Percentiles rank a stretch among this genome's conserved stretches.
These are phyloP conservation scores for Ailanthus altissimus DNA, from an alignment of 345 rosid species.

Conservation along the genomic window DNA sequence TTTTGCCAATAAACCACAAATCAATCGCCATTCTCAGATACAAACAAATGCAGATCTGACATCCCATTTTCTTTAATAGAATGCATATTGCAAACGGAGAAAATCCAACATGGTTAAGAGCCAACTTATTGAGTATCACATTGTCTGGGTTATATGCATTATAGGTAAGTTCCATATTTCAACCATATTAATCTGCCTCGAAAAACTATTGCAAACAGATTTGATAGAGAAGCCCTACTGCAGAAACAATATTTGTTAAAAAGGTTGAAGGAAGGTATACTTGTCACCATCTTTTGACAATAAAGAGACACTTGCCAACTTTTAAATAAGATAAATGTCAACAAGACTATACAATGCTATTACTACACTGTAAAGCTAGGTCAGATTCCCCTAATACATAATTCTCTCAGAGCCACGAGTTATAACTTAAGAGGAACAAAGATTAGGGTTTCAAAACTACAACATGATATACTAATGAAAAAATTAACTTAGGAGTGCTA, in stretches of 20 bases:
- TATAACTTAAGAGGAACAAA: constrained; percentile 14
- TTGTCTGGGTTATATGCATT: too few relatives aligned
- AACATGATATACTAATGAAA: constrained; percentile 6
- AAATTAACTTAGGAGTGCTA: constrained; percentile 18
- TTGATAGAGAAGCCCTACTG: neutral
- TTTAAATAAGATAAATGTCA: constrained; percentile 5
- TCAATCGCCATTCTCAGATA: neutral
- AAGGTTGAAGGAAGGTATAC: neutral
- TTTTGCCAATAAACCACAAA: neutral
- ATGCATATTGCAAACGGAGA: neutral
- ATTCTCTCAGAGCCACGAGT: constrained; percentile 11
- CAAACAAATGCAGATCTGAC: neutral
- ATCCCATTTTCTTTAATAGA: neutral
- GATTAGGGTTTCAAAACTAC: constrained; percentile 17
- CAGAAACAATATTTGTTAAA: neutral
- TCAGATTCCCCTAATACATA: neutral
- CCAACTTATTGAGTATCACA: neutral
- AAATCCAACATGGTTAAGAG: neutral
- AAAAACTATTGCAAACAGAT: neutral
- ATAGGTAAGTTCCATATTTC: neutral
- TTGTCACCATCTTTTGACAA: neutral
- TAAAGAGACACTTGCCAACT: constrained; percentile 16
- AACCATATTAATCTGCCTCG: neutral
- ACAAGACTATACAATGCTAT: constrained; percentile 32
- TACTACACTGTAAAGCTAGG: constrained; percentile 18